phyloP scores from a whole-genome alignment of 2,329 filamentous ascomycete species.

The Colletotrichum sp. region DNA sequence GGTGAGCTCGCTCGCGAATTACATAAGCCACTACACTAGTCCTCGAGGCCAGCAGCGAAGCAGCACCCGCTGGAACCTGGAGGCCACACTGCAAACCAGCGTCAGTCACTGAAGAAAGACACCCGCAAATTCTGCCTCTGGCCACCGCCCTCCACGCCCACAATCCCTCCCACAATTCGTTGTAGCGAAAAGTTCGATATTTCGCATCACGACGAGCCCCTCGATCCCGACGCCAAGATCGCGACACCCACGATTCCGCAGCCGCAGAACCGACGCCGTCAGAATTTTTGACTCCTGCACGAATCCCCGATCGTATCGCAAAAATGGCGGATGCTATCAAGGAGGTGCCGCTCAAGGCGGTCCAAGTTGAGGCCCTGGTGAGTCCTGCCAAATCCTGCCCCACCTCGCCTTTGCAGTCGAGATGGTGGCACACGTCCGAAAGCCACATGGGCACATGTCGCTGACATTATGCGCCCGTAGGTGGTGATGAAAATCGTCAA shows the following conservation, averaged over 20 bases:
- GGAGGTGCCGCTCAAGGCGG: slow-evolving; percentile 79
- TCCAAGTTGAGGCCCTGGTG: slow-evolving; percentile 95
- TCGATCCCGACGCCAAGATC: slow-evolving; percentile 15
- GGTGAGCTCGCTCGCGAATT: background rate
- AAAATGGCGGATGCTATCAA: slow-evolving; percentile 66
- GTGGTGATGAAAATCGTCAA: slow-evolving; percentile 99
- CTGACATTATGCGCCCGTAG: slow-evolving; percentile 47
- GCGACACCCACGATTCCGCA: slow-evolving; percentile 28
- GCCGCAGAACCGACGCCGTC: slow-evolving; percentile 29
- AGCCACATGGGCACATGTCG: background rate
- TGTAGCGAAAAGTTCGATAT: slow-evolving; percentile 48
- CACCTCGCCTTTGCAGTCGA: slow-evolving; percentile 32
- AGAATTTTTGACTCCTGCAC: slow-evolving; percentile 21
- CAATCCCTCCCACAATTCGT: slow-evolving; percentile 49
- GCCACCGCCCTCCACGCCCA: slow-evolving; percentile 43
- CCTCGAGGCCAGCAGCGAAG: background rate
- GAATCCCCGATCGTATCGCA: slow-evolving; percentile 29
- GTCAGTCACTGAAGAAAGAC: background rate
- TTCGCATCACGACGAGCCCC: slow-evolving; percentile 32
- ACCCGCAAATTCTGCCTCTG: slow-evolving; percentile 36
- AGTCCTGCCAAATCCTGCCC: slow-evolving; percentile 42
- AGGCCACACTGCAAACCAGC: background rate
- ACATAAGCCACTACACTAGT: background rate
- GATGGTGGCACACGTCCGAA: background rate
- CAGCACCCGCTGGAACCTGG: background rate